A percentile compares a stretch with the other conserved stretches of the same genome.
These are phyloP conservation scores for Eleusine coracana DNA, from an alignment of 176 grass and related monocot species.

Conservation along the genomic window DNA sequence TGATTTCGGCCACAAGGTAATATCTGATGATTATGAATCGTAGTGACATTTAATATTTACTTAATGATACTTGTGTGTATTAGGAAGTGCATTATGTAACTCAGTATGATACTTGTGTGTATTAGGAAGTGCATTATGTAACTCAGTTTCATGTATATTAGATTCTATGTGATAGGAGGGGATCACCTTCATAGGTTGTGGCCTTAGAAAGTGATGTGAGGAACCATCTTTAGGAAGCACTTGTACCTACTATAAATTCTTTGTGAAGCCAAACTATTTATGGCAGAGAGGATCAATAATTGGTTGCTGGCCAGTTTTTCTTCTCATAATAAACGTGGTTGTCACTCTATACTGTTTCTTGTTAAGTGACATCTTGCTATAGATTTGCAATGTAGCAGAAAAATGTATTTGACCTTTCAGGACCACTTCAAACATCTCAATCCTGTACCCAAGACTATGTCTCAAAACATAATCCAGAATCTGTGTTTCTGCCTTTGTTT, in stretches of 20 bases:
- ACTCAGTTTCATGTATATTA: not conserved
- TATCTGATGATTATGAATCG: not conserved
- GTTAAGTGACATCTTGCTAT: not conserved
- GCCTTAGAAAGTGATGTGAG: not conserved
- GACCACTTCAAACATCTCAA: not conserved
- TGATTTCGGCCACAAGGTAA: not conserved
- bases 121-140: slow-evolving; percentile 15
- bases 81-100: slow-evolving; percentile 13
- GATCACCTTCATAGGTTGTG: not conserved
- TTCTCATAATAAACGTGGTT: not conserved
- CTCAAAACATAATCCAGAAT: slow-evolving; percentile 2
- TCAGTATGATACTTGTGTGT: no score
- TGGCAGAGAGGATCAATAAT: no score
- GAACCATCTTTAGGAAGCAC: not conserved
- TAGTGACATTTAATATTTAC: not conserved
- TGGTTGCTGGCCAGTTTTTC: not conserved
- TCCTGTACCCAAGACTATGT: not conserved
- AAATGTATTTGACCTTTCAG: not conserved
- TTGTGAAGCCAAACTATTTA: not conserved
- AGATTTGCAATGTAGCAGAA: not conserved
- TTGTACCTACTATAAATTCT: not conserved
- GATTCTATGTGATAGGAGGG: slow-evolving; percentile 1
- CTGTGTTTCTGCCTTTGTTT: not conserved
- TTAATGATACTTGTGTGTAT: not conserved
- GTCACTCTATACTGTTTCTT: not conserved